Base-by-base conservation (phyloP, 805 yeast genomes). In the Yamadazyma nakazawae region DNA sequence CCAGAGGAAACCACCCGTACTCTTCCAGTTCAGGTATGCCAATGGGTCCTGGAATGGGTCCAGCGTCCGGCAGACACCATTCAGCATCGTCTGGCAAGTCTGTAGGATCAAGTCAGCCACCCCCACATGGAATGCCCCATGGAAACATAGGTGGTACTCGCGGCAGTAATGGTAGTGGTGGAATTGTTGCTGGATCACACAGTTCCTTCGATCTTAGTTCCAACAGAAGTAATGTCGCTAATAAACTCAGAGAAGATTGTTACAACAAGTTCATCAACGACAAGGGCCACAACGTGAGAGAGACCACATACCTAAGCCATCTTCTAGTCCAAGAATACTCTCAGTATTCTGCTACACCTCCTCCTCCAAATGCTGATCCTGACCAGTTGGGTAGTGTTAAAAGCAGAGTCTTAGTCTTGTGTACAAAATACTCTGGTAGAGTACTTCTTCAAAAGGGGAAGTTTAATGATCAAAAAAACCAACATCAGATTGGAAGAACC, bases 401-500 rank as follows among this genome's bases (percentile, higher is more conserved):
- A 54, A 72, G 76, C 34, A 70, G 95, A 59, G 67, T 85, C 4
- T 64, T 87, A 49, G 77, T 79, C 11, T 63, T 83, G 17, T 80
- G 91, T 32, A 80, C 78, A 2, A 80, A 84, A 59, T 72, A 77
- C 40, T 75, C 83, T 6, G 92, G 92, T 0, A 67, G 85, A 21
- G 83, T 87, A 28, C 74, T 82, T 47, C 56, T 91, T 11, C 96
- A 90, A 61, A 91, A 92, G 64, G 96, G 95, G 2, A 82, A 95
- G 57, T 89, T 81, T 61, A 85, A 85, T 55, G 70, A 78, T 9
- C 60, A 56, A 32, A 86, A 87, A 54, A 84, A 86, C 0, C 63
- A 82, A 1, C 81, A 86, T 56, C 97, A 91, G 65, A 88, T 91
- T 43, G 98, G 98, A 28, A 78, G 97, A 58, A 85, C 96, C 2